phyloP scores from a whole-genome alignment of 768 basidiomycete genomes.

The Mycena rebaudengoi region DNA sequence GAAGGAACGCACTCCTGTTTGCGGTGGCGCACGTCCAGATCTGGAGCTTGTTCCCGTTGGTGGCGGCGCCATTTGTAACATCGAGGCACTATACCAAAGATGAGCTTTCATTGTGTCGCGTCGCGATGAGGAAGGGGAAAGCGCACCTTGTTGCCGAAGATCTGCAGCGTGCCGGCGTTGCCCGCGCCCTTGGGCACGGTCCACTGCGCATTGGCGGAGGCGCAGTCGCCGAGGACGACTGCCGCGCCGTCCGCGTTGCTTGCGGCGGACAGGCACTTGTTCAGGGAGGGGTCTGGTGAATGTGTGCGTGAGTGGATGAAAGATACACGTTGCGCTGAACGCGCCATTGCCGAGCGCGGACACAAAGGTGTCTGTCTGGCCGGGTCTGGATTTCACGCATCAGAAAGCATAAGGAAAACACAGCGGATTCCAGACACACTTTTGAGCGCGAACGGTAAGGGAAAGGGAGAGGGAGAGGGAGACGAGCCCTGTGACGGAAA shows the following conservation, averaged over 20 bases:
- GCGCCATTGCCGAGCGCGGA: not conserved
- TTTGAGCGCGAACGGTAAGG: not conserved
- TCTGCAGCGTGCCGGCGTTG: not conserved
- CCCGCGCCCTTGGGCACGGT: not conserved
- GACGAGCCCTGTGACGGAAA: not conserved
- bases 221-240: not conserved
- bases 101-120: not conserved
- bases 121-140: not conserved
- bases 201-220: not conserved
- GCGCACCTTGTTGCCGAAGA: constrained; percentile 6
- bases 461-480: not conserved
- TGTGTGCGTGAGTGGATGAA: not conserved
- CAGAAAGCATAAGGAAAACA: not conserved
- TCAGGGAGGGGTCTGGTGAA: not conserved
- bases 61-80: constrained; percentile 25
- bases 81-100: constrained; percentile 24
- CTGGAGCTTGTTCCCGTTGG: constrained; percentile 32
- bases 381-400: not conserved
- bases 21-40: constrained; percentile 29
- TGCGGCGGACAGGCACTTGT: not conserved
- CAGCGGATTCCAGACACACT: not conserved
- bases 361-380: not conserved
- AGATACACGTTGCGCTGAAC: not conserved
- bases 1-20: not conserved
- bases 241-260: constrained; percentile 2